Evolutionary conservation across 1,284 basidiomycete genomes (phyloP).

Genomic region (Ceratorhiza oryzae-sativae): DNA sequence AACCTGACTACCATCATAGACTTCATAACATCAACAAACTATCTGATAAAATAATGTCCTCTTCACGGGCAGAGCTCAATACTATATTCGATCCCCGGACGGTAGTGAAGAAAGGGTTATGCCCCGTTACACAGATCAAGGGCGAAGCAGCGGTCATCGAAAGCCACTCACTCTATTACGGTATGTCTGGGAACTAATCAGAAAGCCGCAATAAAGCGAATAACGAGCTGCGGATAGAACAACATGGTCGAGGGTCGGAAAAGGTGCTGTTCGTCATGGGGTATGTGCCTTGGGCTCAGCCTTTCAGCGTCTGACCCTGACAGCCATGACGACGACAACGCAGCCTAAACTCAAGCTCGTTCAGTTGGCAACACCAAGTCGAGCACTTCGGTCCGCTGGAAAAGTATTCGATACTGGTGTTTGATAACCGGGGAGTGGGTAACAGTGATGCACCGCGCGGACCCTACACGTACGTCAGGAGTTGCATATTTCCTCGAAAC

Average conservation of each 20-base stretch:
- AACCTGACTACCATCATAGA: not conserved
- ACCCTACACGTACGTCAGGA: slow-evolving; percentile 63
- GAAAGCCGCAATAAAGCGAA: not conserved
- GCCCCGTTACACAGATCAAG: slow-evolving; percentile 67
- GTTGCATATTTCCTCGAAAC: not conserved
- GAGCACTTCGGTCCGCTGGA: slow-evolving; percentile 55
- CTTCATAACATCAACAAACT: not conserved
- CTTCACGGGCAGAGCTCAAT: not conserved
- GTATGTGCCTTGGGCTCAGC: slow-evolving; percentile 46
- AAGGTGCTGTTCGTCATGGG: slow-evolving; percentile 79
- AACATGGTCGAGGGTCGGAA: slow-evolving; percentile 69
- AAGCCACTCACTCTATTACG: slow-evolving; percentile 75
- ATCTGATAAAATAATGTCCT: not conserved
- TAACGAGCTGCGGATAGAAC: slow-evolving; percentile 53
- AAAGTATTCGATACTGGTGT: slow-evolving; percentile 71
- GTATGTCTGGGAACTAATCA: slow-evolving; percentile 29
- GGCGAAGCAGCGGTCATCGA: slow-evolving; percentile 60
- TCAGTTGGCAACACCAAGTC: slow-evolving; percentile 62
- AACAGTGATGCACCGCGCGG: slow-evolving; percentile 74
- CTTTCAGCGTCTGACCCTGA: not conserved
- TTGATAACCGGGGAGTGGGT: slow-evolving; percentile 89
- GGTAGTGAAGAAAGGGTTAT: slow-evolving; percentile 70
- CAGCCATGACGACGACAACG: not conserved
- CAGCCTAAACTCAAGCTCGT: slow-evolving; percentile 67
- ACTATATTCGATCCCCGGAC: slow-evolving; percentile 66